These are phyloP conservation scores for Tetracentron sinense DNA, from an alignment of 164 flowering plant genomes.

Conservation along the genomic window DNA sequence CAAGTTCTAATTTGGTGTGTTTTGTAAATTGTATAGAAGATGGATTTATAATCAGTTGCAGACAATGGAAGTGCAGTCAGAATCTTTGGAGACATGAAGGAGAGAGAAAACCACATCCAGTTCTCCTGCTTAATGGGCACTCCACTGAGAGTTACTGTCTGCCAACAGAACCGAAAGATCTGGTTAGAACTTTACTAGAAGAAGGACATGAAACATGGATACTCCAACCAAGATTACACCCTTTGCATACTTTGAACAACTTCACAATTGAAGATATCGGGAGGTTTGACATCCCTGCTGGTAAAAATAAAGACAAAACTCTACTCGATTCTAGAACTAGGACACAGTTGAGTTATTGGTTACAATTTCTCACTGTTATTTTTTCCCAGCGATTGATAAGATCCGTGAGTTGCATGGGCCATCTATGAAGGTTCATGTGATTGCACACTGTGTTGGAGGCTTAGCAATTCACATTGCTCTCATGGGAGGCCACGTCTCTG, in stretches of 20 bases:
- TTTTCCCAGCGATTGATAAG: conserved; percentile 32
- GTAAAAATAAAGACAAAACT: no score
- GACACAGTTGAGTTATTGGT: not conserved
- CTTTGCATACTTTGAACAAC: conserved; percentile 37
- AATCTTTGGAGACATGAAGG: conserved; percentile 15
- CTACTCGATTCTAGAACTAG: no score
- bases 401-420: conserved; percentile 37
- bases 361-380: not conserved
- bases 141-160: conserved; percentile 52
- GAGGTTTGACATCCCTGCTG: conserved; percentile 56
- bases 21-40: conserved; percentile 33
- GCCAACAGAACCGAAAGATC: conserved; percentile 57
- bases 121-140: conserved; percentile 53
- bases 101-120: conserved; percentile 30
- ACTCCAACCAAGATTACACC: conserved; percentile 50
- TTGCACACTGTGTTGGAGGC: conserved; percentile 69
- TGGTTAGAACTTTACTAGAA: conserved; percentile 47
- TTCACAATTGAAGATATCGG: conserved; percentile 57
- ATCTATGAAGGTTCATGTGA: conserved; percentile 35
- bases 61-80: conserved; percentile 35
- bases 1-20: not conserved
- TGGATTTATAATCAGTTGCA: conserved; percentile 44
- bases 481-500: conserved; percentile 54
- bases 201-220: conserved; percentile 52
- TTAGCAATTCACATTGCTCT: conserved; percentile 52